Percentiles rank a stretch among this genome's conserved stretches.
Evolutionary conservation across 352 stramenopile species (phyloP).

Genomic region (Phytophthora boehmeriae): DNA sequence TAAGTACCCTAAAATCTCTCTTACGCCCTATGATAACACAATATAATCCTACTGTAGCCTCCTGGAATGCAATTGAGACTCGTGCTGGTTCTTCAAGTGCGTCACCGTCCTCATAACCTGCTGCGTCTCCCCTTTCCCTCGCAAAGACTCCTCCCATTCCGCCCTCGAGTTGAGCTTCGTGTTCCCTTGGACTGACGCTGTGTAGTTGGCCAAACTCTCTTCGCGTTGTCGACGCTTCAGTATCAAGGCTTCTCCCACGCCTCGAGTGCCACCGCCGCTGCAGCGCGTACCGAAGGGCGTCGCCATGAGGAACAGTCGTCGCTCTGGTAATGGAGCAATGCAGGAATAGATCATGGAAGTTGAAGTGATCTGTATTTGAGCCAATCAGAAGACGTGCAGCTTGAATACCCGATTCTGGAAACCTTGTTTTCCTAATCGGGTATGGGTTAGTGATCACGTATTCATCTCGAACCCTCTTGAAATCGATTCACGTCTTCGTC

Average conservation of each 20-base stretch:
- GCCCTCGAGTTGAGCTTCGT: constrained; percentile 59
- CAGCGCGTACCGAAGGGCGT: constrained; percentile 13
- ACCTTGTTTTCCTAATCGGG: too few relatives aligned
- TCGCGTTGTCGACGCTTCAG: constrained; percentile 77
- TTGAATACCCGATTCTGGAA: too few relatives aligned
- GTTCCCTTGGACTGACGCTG: constrained; percentile 56
- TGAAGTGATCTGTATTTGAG: too few relatives aligned
- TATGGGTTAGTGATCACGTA: constrained; percentile 14
- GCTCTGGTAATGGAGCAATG: background rate
- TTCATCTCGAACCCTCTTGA: background rate
- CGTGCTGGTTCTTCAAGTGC: constrained; percentile 76
- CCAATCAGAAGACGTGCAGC: too few relatives aligned
- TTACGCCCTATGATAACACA: too few relatives aligned
- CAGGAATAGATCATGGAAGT: background rate
- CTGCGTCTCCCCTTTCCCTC: constrained; percentile 54
- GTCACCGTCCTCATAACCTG: constrained; percentile 49
- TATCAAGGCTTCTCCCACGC: constrained; percentile 74
- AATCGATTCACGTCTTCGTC: background rate
- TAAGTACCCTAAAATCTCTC: too few relatives aligned
- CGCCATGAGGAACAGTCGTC: constrained; percentile 10
- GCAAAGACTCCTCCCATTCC: constrained; percentile 73
- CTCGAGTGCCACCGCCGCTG: constrained; percentile 34
- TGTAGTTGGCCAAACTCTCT: constrained; percentile 60
- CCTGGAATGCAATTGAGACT: constrained; percentile 72
- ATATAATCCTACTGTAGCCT: constrained; percentile 41